Conservation (phyloP, 1,139 yeast species). For the Diutina pseudorugosa region DNA sequence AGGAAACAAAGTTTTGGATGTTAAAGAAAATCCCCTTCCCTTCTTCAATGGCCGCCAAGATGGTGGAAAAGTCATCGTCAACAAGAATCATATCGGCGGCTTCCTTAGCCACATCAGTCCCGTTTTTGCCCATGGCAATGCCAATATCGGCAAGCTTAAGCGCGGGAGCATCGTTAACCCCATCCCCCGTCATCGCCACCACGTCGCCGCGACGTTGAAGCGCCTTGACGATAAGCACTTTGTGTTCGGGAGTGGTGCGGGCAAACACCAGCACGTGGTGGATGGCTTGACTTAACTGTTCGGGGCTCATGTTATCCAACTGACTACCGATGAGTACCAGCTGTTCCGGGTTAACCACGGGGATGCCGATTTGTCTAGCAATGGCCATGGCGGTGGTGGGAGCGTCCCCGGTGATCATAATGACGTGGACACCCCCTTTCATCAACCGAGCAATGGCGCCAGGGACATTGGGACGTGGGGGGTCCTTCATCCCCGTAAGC, state of each 20-base stretch:
- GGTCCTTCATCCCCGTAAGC: conserved; percentile 88
- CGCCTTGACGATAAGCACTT: conserved; percentile 82
- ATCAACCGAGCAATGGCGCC: conserved; percentile 59
- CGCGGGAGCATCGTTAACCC: conserved; percentile 99
- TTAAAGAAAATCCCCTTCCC: conserved; percentile 94
- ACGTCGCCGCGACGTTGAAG: conserved; percentile 87
- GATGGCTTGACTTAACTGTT: conserved; percentile 59
- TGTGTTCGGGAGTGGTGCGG: conserved; percentile 94
- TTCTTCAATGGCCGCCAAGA: conserved; percentile 84
- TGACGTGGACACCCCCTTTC: conserved; percentile 89
- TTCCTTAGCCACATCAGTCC: conserved; percentile 97
- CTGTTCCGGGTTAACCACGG: conserved; percentile 43
- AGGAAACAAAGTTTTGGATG: conserved; percentile 86
- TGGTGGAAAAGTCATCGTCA: conserved; percentile 92
- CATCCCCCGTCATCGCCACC: conserved; percentile 99
- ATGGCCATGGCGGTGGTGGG: conserved; percentile 88
- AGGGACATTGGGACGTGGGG: conserved; percentile 81
- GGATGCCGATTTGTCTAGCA: conserved; percentile 89
- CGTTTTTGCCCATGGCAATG: conserved; percentile 92
- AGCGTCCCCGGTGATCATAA: conserved; percentile 96
- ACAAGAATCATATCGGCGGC: conserved; percentile 97
- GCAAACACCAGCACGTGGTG: conserved; percentile 85
- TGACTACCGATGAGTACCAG: conserved; percentile 78
- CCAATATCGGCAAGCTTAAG: conserved; percentile 94
- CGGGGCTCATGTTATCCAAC: conserved; percentile 59